A percentile compares a stretch with the other conserved stretches of the same genome.
phyloP scores from a whole-genome alignment of 2,329 filamentous ascomycete species.

The Epichloe uncinata region DNA sequence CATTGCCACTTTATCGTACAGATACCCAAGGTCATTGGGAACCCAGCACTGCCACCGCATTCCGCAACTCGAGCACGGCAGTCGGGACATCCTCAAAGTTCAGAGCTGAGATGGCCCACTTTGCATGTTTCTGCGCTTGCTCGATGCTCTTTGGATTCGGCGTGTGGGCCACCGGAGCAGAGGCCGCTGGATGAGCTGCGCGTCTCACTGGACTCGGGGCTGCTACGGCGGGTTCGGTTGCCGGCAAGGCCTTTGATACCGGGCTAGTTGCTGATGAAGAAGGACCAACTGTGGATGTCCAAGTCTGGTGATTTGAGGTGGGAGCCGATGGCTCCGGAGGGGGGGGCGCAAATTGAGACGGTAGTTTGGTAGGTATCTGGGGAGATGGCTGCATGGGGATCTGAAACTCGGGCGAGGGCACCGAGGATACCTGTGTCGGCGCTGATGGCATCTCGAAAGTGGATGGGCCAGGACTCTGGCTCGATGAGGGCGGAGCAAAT shows the following conservation, averaged over 20 bases:
- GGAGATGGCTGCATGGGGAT: slow-evolving; percentile 17
- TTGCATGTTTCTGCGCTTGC: slow-evolving; percentile 85
- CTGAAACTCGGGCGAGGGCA: slow-evolving; percentile 7
- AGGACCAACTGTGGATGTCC: slow-evolving; percentile 5
- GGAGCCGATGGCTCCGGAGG: slow-evolving; percentile 8
- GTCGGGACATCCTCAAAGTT: slow-evolving; percentile 95
- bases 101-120: slow-evolving; percentile 90
- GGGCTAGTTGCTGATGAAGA: neutral
- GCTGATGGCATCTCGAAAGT: slow-evolving; percentile 11
- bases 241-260: neutral
- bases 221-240: neutral
- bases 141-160: slow-evolving; percentile 46
- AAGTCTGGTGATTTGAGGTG: slow-evolving; percentile 7
- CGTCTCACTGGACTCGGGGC: slow-evolving; percentile 8
- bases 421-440: slow-evolving; percentile 8
- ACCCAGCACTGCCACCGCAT: slow-evolving; percentile 59
- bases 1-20: too few species aligned
- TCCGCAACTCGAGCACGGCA: slow-evolving; percentile 70
- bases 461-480: slow-evolving; percentile 13
- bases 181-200: slow-evolving; percentile 1
- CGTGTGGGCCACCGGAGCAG: slow-evolving; percentile 4
- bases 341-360: slow-evolving; percentile 12
- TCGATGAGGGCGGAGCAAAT: slow-evolving; percentile 23
- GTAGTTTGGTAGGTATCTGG: slow-evolving; percentile 14
- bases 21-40: slow-evolving; percentile 23